These are phyloP conservation scores for Clausena lansium DNA, from an alignment of 345 rosid species.

Conservation along the genomic window DNA sequence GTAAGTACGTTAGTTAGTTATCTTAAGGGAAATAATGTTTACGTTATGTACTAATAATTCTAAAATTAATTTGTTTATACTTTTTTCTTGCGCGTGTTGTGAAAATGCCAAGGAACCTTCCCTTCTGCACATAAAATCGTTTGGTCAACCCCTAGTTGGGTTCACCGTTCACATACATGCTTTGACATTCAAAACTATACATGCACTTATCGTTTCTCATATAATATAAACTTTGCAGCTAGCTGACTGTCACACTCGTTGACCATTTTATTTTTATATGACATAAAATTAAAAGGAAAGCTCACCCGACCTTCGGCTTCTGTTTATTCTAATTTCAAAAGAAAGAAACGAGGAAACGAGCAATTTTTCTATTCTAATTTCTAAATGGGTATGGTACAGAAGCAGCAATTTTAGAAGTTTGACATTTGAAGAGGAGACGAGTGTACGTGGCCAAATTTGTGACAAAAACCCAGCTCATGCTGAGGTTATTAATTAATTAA, in stretches of 20 bases:
- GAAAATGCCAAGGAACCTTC: background rate
- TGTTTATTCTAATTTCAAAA: background rate
- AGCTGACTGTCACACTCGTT: background rate
- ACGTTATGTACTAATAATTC: too few species aligned
- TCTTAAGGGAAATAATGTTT: too few species aligned
- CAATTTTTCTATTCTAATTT: background rate
- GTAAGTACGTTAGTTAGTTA: too few species aligned
- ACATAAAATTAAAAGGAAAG: background rate
- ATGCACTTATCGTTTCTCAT: too few species aligned
- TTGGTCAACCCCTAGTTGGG: background rate
- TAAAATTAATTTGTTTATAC: too few species aligned
- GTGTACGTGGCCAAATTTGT: background rate
- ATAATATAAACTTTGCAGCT: background rate
- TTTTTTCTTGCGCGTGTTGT: too few species aligned
- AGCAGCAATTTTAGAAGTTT: background rate
- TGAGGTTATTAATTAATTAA: too few species aligned
- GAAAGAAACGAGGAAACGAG: background rate
- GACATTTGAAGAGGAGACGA: conserved; percentile 2
- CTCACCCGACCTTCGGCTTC: background rate
- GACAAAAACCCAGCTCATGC: too few species aligned
- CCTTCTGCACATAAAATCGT: background rate
- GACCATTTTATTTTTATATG: background rate
- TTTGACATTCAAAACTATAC: background rate
- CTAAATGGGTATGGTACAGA: background rate
- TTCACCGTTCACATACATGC: background rate